Base-by-base conservation (phyloP, 306 rosid species). In the Cicer cuneatum region DNA sequence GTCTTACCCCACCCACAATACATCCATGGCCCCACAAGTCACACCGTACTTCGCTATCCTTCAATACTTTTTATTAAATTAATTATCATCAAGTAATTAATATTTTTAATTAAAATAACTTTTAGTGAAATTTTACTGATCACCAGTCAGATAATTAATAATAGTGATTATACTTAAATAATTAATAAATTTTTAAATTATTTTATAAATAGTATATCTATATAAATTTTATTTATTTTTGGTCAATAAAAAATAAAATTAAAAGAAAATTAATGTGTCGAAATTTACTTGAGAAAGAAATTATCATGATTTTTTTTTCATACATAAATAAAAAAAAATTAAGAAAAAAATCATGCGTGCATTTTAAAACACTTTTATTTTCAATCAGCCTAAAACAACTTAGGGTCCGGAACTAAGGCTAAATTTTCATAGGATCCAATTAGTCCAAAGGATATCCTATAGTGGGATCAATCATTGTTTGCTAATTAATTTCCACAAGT, bases 401-500 rank as follows among this genome's bases (percentile, higher is more conserved):
- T 0, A 3, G 7, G 14, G 10, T 64, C 14, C 15, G 8, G 41
- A 11, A 6, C 15, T 71, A 60, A 75, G 54, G 86, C 45, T 62
- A 78, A 77, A 69, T 60, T 49, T 77, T 76, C 77, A 21, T 81
- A 56, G 85, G 87, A 87, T 83, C 89, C 90, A 53, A 43, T 24
- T 24, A 24, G 33, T 24, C 33, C 33, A 24, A 80, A 71, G 77
- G 35, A 7, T 61, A 77, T 77, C 47, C n/a, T 29, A 53, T 49
- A 73, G 85, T 74, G 81, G 77, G 64, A 81, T 74, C 86, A 84
- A 90, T 87, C 85, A 84, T 86, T 83, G 87, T 78, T 67, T 69
- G 80, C 67, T 83, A 81, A 85, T 77, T 78, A 84, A 79, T 76
- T 69, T 81, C 56, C 48, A 10, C 59, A 60, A 40, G 16, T 54